These are phyloP conservation scores for Tremella mesenterica DNA, from an alignment of 768 basidiomycete genomes.

Conservation along the genomic window DNA sequence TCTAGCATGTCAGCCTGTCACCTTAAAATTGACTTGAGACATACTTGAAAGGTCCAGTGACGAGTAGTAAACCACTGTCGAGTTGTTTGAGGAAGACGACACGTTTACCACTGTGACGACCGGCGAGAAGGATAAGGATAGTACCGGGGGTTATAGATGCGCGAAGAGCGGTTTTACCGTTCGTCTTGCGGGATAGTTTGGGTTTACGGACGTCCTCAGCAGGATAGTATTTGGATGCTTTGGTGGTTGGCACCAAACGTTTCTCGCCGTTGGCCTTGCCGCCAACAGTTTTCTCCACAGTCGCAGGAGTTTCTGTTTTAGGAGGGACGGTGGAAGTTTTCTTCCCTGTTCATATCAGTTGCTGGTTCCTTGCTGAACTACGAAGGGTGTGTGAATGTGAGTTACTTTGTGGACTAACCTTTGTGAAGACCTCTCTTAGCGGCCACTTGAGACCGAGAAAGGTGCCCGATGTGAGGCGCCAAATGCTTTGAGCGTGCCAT, in stretches of 20 bases:
- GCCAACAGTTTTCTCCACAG: slow-evolving; percentile 68
- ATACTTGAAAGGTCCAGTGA: slow-evolving; percentile 88
- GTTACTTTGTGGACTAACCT: slow-evolving; percentile 47
- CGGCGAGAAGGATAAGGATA: slow-evolving; percentile 91
- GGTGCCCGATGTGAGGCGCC: slow-evolving; percentile 68
- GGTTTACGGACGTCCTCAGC: slow-evolving; percentile 86
- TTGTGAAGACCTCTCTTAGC: slow-evolving; percentile 76
- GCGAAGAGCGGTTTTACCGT: slow-evolving; percentile 62
- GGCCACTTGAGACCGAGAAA: slow-evolving; percentile 72
- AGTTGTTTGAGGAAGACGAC: slow-evolving; percentile 98
- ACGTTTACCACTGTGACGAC: slow-evolving; percentile 95
- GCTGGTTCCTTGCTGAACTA: neutral
- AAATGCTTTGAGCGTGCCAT: slow-evolving; percentile 58
- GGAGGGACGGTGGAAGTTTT: slow-evolving; percentile 56
- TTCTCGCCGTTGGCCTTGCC: slow-evolving; percentile 85
- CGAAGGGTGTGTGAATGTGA: neutral
- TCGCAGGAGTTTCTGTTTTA: slow-evolving; percentile 55
- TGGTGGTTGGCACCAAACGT: slow-evolving; percentile 76
- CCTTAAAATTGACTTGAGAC: slow-evolving; percentile 3
- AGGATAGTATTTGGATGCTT: slow-evolving; percentile 50
- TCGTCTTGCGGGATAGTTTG: slow-evolving; percentile 83
- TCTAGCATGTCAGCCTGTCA: slow-evolving; percentile 6
- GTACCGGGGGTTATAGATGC: slow-evolving; percentile 84
- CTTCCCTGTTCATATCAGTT: slow-evolving; percentile 46
- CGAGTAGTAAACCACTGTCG: slow-evolving; percentile 72